Base-by-base conservation (phyloP, 1,284 basidiomycete genomes). In the Porodaedalea pini region DNA sequence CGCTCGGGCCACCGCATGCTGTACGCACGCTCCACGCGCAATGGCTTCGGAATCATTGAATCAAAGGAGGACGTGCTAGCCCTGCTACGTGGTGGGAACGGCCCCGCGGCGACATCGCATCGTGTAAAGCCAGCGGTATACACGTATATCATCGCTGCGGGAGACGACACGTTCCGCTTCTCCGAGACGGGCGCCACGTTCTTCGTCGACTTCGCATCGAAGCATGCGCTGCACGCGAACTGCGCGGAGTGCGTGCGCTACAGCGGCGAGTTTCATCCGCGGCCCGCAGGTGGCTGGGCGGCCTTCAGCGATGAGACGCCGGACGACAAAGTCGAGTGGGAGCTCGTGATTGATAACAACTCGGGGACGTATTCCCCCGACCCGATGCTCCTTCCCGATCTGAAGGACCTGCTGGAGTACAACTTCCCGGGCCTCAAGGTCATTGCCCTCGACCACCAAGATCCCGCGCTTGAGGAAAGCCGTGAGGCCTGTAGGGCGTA, bases 121-220 rank as follows among this genome's bases (percentile, higher is more conserved):
- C 79, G 85, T 61, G 77, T 90, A 69, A 89, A 89, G 68, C 87
- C 87, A 44, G 84, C 86, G 0, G 82, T 88, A 23, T 90, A 90
- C 71, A 89, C 88, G 27, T 90, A 90, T 70, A 77, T 90, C 66
- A 83, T 90, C 67, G 78, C 82, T 10, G 72, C 77, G 10, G 80
- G 85, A 49, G 87, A 90, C 71, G 80, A 86, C 63, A 81, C 84
- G 1, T 78, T 88, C 62, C 80, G 88, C 7, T 90, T 90, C 70
- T 88, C 85, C 37, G 88, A 90, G 68, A 90, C 88, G 2, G 87
- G 87, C 8, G 87, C 88, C 1, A 81, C 85, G 17, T 90, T 90
- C 72, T 88, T 90, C 68, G 85, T 89, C 59, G 86, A 89, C 70
- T 88, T 89, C 66, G 87, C 82, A 23, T 86, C 84, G n/a, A 90